phyloP scores from a whole-genome alignment of 1,139 yeast genomes.

The Kluyveromyces sp. region DNA sequence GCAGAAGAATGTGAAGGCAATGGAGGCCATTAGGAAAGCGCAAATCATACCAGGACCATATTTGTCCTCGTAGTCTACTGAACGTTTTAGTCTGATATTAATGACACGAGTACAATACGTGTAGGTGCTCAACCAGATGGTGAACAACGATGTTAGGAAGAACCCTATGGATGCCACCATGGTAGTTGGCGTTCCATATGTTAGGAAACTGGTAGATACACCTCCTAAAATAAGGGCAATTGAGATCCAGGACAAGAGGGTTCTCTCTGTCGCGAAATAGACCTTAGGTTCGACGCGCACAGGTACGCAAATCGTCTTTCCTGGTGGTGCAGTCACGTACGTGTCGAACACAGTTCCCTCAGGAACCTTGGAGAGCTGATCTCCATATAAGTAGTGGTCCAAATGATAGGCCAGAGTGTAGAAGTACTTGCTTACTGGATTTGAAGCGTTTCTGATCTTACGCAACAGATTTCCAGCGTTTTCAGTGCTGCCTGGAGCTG shows the following conservation, averaged over 20 bases:
- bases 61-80: constrained; percentile 79
- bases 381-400: constrained; percentile 52
- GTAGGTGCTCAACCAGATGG: constrained; percentile 66
- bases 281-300: constrained; percentile 81
- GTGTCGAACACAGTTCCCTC: constrained; percentile 73
- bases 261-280: constrained; percentile 78
- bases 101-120: constrained; percentile 77
- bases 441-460: constrained; percentile 22
- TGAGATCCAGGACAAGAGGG: constrained; percentile 70
- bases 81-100: constrained; percentile 74
- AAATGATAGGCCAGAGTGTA: constrained; percentile 20
- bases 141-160: constrained; percentile 68
- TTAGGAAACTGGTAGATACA: constrained; percentile 62
- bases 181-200: constrained; percentile 61
- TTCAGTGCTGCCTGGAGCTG: constrained; percentile 31
- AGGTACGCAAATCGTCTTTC: constrained; percentile 68
- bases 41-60: constrained; percentile 85
- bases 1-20: constrained; percentile 59
- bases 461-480: constrained; percentile 24
- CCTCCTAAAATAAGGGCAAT: constrained; percentile 67
- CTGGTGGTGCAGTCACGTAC: constrained; percentile 63
- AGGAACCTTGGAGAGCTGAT: constrained; percentile 67
- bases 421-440: constrained; percentile 17
- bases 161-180: constrained; percentile 86
- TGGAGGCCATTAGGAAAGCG: constrained; percentile 61